Evolutionary conservation across 2,329 filamentous ascomycete genomes (phyloP), one percentile per base, ranked within the genome.

Genomic region (Phoma sp.): DNA sequence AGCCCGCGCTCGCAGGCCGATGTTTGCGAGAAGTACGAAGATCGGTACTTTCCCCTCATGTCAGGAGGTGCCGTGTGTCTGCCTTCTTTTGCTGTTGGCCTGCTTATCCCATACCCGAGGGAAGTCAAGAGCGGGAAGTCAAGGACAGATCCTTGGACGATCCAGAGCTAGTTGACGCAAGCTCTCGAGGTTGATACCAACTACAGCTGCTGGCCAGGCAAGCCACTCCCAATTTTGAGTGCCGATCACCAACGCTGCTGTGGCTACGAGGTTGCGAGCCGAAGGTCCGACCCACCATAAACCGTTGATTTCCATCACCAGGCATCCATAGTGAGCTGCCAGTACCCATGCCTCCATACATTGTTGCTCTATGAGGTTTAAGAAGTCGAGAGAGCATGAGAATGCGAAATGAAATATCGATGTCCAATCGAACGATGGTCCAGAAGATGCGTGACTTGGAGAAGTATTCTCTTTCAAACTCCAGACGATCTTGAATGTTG

Each of bases 301-400:
- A 2, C 41, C 41, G n/a, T 44, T 32, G 8, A 62, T 39, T 35
- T 63, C 60, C 23, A 46, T 52, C 3, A 57, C 54, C 9, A 68
- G 51, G 2, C 72, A 64, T 4, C 58, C 67, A 38, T 61, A 69
- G 56, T 70, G 69, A 23, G 69, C 66, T 13, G 70, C 37, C 7
- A 71, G 59, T 2, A 68, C 59, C 65, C 67, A 70, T 14, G 68
- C 64, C 42, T 70, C 64, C 23, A 64, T 57, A 7, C 44, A 39
- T 3, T 49, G 53, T 37, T 64, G 47, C 35, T 68, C 68, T 7
- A 72, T 44, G 3, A 69, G 47, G 4, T 51, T 35, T 14, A 66
- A 40, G 35, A 65, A 69, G 3, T 56, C 57, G 3, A 52, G 38
- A 7, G 62, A 55, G 32, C 65, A 41, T 7, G 52, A 13, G 14